Percentiles rank a stretch among this genome's conserved stretches.
These are phyloP conservation scores for Xanthoconium stramineum DNA, from an alignment of 768 basidiomycete species.

Conservation along the genomic window DNA sequence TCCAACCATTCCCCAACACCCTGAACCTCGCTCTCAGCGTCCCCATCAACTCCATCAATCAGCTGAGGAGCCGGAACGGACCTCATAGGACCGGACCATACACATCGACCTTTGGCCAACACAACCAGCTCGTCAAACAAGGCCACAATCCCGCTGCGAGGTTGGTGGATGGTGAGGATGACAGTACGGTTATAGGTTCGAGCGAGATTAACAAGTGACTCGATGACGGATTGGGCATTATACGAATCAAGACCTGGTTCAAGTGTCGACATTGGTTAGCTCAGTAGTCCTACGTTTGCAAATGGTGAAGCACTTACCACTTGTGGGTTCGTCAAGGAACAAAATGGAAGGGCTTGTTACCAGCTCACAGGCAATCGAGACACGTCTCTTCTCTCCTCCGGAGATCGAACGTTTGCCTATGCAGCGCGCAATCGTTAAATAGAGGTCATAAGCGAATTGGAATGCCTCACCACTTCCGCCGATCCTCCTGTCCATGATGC, in stretches of 20 bases:
- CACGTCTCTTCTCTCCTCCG: conserved; percentile 95
- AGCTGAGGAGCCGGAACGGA: conserved; percentile 6
- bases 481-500: conserved; percentile 86
- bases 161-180: conserved; percentile 97
- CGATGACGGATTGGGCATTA: conserved; percentile 94
- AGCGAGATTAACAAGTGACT: conserved; percentile 81
- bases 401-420: conserved; percentile 88
- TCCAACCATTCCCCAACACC: conserved; percentile 62
- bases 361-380: conserved; percentile 96
- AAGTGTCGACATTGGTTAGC: not conserved
- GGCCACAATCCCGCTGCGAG: conserved; percentile 94
- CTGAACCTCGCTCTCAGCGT: conserved; percentile 17
- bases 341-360: conserved; percentile 96
- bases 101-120: conserved; percentile 72
- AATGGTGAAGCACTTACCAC: conserved; percentile 50
- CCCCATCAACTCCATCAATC: conserved; percentile 4
- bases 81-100: conserved; percentile 31
- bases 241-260: conserved; percentile 82
- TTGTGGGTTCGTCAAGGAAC: conserved; percentile 97
- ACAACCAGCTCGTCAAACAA: conserved; percentile 91
- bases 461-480: conserved; percentile 73
- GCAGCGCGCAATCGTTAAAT: conserved; percentile 1
- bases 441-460: not conserved
- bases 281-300: not conserved
- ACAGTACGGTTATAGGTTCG: conserved; percentile 90